phyloP scores from a whole-genome alignment of 2,329 filamentous ascomycete species.

The Colletotrichum sp. region DNA sequence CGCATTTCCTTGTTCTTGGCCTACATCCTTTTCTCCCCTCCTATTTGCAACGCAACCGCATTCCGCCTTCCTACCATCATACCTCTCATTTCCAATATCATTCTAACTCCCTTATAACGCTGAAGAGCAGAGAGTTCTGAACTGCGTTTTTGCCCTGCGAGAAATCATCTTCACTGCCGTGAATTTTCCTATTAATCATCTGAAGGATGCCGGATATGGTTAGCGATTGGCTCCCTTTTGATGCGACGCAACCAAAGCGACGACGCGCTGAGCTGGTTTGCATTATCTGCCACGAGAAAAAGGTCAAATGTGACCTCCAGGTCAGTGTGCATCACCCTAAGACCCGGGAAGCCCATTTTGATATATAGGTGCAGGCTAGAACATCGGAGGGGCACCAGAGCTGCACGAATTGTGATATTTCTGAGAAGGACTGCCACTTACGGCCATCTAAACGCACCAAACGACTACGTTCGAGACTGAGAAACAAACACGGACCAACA shows the following conservation, averaged over 20 bases:
- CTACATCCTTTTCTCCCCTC: neutral
- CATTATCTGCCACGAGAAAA: conserved; percentile 37
- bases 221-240: conserved; percentile 37
- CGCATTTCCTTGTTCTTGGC: neutral
- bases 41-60: neutral
- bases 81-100: neutral
- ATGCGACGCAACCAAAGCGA: conserved; percentile 31
- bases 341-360: neutral
- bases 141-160: neutral
- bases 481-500: neutral
- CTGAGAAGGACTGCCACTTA: conserved; percentile 30
- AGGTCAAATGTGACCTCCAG: conserved; percentile 39
- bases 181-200: neutral
- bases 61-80: neutral
- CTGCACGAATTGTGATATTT: conserved; percentile 32
- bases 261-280: conserved; percentile 36
- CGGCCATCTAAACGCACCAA: conserved; percentile 33
- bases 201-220: conserved; percentile 31
- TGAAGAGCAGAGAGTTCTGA: neutral
- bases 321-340: neutral
- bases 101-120: neutral
- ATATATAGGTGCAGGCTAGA: conserved; percentile 13
- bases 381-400: conserved; percentile 24
- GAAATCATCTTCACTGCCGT: neutral
- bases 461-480: conserved; percentile 4